Conservation (phyloP, 306 rosid species). For the Rosa lucieae region DNA sequence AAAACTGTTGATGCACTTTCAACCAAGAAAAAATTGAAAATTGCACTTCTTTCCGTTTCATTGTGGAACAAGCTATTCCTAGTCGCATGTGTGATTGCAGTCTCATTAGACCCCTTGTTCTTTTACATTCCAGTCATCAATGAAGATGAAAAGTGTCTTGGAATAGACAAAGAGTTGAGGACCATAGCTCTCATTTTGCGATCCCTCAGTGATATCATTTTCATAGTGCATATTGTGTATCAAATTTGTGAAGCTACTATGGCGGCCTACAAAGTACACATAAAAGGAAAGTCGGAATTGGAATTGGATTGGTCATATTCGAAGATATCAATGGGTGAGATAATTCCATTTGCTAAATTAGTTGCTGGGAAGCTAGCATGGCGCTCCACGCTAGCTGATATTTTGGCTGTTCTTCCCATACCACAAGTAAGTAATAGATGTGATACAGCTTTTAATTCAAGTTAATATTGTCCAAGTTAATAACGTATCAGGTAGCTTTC, state of each 20-base stretch:
- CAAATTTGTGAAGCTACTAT: neutral
- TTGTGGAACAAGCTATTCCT: slow-evolving; percentile 29
- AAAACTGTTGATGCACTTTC: neutral
- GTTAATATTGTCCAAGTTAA: too few species aligned
- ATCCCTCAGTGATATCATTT: slow-evolving; percentile 23
- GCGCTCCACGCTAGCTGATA: slow-evolving; percentile 6
- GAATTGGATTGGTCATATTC: neutral
- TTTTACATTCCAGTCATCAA: slow-evolving; percentile 31
- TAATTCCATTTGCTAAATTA: neutral
- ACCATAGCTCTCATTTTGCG: slow-evolving; percentile 18
- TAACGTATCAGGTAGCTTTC: too few species aligned
- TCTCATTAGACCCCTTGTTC: slow-evolving; percentile 35
- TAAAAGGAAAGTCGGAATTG: neutral
- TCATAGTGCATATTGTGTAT: slow-evolving; percentile 18
- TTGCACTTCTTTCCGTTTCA: neutral
- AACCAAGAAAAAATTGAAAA: neutral
- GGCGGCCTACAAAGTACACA: neutral
- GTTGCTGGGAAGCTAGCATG: neutral
- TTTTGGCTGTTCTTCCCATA: slow-evolving; percentile 34
- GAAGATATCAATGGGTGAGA: neutral
- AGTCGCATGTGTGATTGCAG: slow-evolving; percentile 29
- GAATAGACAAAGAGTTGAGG: slow-evolving; percentile 18
- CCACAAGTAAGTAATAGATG: slow-evolving; percentile 8
- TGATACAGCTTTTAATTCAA: too few species aligned
- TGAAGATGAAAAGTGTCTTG: slow-evolving; percentile 19